Evolutionary conservation across 2,329 filamentous ascomycete genomes (phyloP).

Genomic region (Botryotinia calthae): DNA sequence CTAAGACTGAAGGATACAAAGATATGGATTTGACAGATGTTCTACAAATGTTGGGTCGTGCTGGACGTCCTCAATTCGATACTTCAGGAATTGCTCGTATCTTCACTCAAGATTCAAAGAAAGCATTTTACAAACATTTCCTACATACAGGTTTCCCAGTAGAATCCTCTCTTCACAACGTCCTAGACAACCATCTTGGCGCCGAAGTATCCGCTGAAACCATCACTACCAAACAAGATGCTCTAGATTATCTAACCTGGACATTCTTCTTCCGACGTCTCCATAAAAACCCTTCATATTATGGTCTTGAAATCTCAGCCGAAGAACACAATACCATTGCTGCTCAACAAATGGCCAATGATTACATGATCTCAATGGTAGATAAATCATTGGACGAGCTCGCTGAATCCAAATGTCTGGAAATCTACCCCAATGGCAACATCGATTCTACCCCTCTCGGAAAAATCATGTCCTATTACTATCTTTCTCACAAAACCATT

Average conservation of each 20-base stretch:
- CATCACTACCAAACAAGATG: constrained; percentile 91
- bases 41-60: constrained; percentile 94
- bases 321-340: constrained; percentile 87
- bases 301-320: constrained; percentile 87
- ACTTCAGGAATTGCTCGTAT: constrained; percentile 93
- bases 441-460: constrained; percentile 87
- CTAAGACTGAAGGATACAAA: constrained; percentile 94
- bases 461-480: constrained; percentile 99
- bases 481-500: constrained; percentile 92
- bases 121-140: constrained; percentile 99
- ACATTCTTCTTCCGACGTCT: constrained; percentile 98
- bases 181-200: constrained; percentile 93
- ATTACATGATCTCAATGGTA: constrained; percentile 92
- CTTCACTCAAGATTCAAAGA: constrained; percentile 96
- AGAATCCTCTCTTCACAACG: constrained; percentile 92
- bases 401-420: constrained; percentile 78
- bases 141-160: constrained; percentile 97
- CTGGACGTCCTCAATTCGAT: constrained; percentile 94
- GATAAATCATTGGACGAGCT: constrained; percentile 81
- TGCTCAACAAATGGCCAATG: constrained; percentile 84
- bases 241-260: constrained; percentile 96
- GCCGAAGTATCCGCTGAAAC: constrained; percentile 94
- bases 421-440: constrained; percentile 80
- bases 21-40: constrained; percentile 99
- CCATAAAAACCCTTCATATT: constrained; percentile 98